Evolutionary conservation across 345 rosid species (phyloP).

Genomic region (Hypericum androsaemum): DNA sequence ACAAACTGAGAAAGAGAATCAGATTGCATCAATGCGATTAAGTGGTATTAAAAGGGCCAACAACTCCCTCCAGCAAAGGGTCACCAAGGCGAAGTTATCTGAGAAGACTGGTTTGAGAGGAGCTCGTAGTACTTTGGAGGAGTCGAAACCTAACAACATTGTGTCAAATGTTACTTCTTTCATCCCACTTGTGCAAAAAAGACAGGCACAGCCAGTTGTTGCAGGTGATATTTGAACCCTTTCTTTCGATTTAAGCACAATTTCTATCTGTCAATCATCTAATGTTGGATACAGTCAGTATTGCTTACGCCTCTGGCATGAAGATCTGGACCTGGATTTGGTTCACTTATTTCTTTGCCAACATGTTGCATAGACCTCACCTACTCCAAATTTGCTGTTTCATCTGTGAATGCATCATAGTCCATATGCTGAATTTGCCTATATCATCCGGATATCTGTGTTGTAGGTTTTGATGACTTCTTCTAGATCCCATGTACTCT

Average conservation of each 20-base stretch:
- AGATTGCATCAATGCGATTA: conserved; percentile 17
- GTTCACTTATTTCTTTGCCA: no score
- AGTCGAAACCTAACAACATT: conserved; percentile 54
- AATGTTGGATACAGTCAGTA: background rate
- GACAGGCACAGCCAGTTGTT: conserved; percentile 45
- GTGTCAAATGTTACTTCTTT: conserved; percentile 73
- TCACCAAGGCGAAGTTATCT: conserved; percentile 51
- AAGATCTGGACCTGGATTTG: no score
- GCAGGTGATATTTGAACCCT: conserved; percentile 35
- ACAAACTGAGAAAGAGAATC: conserved; percentile 33
- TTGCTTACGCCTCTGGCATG: no score
- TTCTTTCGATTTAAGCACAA: background rate
- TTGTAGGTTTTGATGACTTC: no score
- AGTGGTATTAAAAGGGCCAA: conserved; percentile 26
- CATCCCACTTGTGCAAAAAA: conserved; percentile 75
- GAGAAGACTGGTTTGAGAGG: conserved; percentile 33
- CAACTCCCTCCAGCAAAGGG: conserved; percentile 39
- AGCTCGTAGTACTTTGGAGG: conserved; percentile 33
- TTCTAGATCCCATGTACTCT: no score
- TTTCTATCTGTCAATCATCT: background rate
- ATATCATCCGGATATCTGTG: no score
- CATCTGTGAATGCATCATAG: no score
- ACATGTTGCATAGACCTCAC: no score
- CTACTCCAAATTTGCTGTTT: no score
- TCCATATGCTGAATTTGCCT: no score